Base-by-base conservation (phyloP, 2,329 filamentous ascomycete genomes). In the Colletotrichum sp. region DNA sequence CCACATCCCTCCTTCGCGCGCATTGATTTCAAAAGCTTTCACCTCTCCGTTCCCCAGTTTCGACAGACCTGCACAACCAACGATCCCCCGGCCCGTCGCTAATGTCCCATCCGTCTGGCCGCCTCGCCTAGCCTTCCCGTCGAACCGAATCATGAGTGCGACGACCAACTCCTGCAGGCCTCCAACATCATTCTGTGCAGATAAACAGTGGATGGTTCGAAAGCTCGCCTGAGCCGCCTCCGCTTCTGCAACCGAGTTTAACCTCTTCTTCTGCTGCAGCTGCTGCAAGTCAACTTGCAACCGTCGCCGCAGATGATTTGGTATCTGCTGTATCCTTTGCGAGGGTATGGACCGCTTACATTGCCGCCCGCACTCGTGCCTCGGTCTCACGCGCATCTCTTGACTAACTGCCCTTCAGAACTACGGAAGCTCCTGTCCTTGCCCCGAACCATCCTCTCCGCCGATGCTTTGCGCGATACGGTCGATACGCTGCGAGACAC, bases 281-380 rank as follows among this genome's bases (percentile, higher is more conserved):
- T 71, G 69, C 71, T 71, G 75, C 75, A 75, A 74, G 62, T 55
- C 32, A n/a, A 68, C 72, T 77, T 77, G 72, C 68, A 77, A 73
- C 55, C 52, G 44, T 75, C 68, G 77, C 77, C 77, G 72, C 72
- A 75, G 81, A 92, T 95, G 93, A 93, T 95, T 85, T 95, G 93
- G 93, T 95, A 94, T 87, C 86, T 96, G 68, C 87, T 96, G 79
- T 95, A 94, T 86, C 94, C 94, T 82, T 88, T 96, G 79, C 90
- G 94, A 90, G 93, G 94, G 93, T 95, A 85, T 84, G 93, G 90
- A 60, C 52, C 65, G 36, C 30, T 39, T 63, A 69, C 69, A 67
- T 32, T 72, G 69, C 26, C 12, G 70, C 74, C 32, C 9, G 36
- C 39, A 52, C 18, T 39, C 30, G 30, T 68, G 44, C 55, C 18